Evolutionary conservation across 805 yeast genomes (phyloP).

Genomic region (Candida sphagnicola): DNA sequence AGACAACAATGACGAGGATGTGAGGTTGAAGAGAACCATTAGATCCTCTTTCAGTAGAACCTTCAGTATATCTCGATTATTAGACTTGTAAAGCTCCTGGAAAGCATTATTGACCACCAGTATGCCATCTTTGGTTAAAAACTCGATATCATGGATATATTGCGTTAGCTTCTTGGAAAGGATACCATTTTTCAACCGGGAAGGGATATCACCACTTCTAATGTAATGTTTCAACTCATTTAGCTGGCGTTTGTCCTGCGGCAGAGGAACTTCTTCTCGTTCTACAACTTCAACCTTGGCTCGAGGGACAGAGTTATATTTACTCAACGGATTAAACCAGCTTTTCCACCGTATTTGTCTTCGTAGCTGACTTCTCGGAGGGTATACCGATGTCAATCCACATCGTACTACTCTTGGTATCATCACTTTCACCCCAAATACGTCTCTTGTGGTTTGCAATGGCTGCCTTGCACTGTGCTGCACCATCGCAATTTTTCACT

Average conservation of each 20-base stretch:
- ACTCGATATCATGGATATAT: conserved; percentile 2
- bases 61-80: background rate
- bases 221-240: conserved; percentile 9
- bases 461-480: no score
- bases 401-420: background rate
- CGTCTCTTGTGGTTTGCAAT: no score
- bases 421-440: no score
- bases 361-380: background rate
- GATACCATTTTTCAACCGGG: background rate
- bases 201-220: conserved; percentile 7
- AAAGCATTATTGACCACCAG: conserved; percentile 6
- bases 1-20: background rate
- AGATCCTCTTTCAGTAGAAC: background rate
- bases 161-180: conserved; percentile 5
- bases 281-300: background rate
- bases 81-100: conserved; percentile 10
- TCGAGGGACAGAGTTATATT: background rate
- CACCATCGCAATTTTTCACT: conserved; percentile 1
- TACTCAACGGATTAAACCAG: conserved; percentile 2
- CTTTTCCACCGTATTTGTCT: background rate
- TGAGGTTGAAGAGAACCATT: background rate
- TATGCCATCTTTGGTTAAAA: conserved; percentile 3
- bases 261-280: conserved; percentile 8
- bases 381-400: background rate
- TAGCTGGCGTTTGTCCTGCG: conserved; percentile 2